Base-by-base conservation (phyloP, 2,329 filamentous ascomycete genomes). In the Thermochaetoides dissita region DNA sequence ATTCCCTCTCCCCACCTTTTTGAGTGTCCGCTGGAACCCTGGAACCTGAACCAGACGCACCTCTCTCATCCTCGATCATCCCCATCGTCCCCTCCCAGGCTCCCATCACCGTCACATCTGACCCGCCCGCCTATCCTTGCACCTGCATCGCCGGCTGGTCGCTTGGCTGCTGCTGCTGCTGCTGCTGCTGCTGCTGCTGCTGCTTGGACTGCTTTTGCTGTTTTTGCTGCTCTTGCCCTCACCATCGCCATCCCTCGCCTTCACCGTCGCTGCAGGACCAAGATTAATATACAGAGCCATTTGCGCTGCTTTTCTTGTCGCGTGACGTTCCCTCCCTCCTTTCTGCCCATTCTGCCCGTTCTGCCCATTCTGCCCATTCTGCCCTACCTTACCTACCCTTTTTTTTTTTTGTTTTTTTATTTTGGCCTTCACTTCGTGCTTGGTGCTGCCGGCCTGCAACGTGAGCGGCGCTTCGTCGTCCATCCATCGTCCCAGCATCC, bases 71-170 rank as follows among this genome's bases (percentile, higher is more conserved):
- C 46, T 50, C 45, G 47, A 40, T 39, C 34, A 42, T 47, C 48
- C 48, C 48, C 49, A 45, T 51, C 46, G 43, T 45, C 40, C 39
- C 17, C 17, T 24, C 17, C 17, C 17, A 3, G 17, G 17, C 51
- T 50, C 52, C 50, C 43, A 48, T 50, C 50, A 53, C 53, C 43
- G 54, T 57, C 50, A 47, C 49, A 56, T 55, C 54, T 50, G 51
- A 48, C 44, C 42, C 41, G 49, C 44, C 42, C 41, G 40, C 35
- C 46, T 41, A 55, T 48, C 51, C 53, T 50, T 49, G 49, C 43
- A 47, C 46, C 40, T 52, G 51, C 51, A 53, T 47, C 46, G 41
- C 43, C 42, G 43, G 43, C 40, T 41, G 31, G 45, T 35, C 34
- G 34, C 42, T 37, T 35, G 37, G 44, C 41, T 36, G 34, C 30